Evolutionary conservation across 495 filamentous ascomycete species (phyloP), one percentile per base, ranked within the genome.

Genomic region (Corynascus novoguineensis): DNA sequence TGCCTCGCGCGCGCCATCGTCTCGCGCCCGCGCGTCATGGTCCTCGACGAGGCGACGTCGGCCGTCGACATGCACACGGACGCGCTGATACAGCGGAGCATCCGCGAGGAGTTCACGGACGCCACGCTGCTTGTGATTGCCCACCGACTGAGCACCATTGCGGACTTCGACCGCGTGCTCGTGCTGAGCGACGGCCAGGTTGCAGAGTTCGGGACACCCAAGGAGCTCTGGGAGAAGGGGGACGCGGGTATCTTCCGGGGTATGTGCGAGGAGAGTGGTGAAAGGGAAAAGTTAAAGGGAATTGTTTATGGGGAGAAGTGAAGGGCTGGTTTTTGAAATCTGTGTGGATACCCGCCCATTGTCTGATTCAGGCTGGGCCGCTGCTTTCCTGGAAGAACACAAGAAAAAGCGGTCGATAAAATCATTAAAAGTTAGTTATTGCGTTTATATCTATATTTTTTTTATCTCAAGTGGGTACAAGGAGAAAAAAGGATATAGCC

Each of bases 21-120:
- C 29, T 75, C 83, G 5, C 79, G 83, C 0, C 88, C 89, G 11
- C 87, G 87, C 62, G 85, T 96, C 57, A 86, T 96, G 81, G 83
- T 96, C 9, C 78, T 96, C 10, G 91, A 96, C 65, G 91, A 96
- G 71, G 91, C 91, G 0, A 96, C 91, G 0, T 87, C 83, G 5
- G 88, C 91, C 3, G 89, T 96, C 5, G 91, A 96, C 69, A 90
- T 89, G 85, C 81, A 84, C 35, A 93, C 88, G 0, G 91, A 96
- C 68, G 75, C 80, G 6, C 73, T 92, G 15, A 93, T 96, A 60
- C 89, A 95, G 71, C 78, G 85, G 12, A 86, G 81, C 47, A 95
- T 96, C 59, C 80, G 89, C 15, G 83, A 87, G 46, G 88, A 91
- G 66, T 95, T 93, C 53, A 78, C 75, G 9, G 80, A 85, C 56